Evolutionary conservation across 2,329 filamentous ascomycete genomes (phyloP), one percentile per base, ranked within the genome.

Genomic region (Cladosporium halotolerans): DNA sequence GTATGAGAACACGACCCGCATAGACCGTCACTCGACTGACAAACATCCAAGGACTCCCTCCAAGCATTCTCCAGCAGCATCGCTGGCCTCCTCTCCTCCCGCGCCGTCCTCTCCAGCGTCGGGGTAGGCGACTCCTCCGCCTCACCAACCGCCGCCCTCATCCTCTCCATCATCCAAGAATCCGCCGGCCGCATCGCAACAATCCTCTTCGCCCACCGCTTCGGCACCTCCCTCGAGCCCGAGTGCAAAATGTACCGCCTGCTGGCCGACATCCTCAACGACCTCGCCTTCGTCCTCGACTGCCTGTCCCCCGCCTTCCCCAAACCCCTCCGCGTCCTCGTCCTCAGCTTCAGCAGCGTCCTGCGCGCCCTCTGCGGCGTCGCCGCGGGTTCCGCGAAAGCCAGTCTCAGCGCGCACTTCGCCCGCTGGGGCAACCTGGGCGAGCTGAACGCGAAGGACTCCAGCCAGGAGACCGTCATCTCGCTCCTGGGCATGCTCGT

Each of bases 401-500:
- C 92, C 2, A 91, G 87, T 57, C 73, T 99, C 61, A 93, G 88
- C 66, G 87, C 89, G 9, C 93, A 99, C 71, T 97, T 99, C 75
- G 90, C 92, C 8, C 82, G 78, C 60, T 83, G 84, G 66, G 88
- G 89, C 36, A 97, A 96, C 68, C 73, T 97, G 42, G 92, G 89
- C 1, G 92, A 97, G 69, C 77, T 99, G 53, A 97, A 96, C 72
- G 91, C 92, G 53, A 85, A 96, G 79, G 92, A 97, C 68, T 90
- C 90, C 10, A 95, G 88, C 60, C 93, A 97, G 72, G 93, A 97
- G 72, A 97, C 92, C 0, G 83, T 96, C 16, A 88, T 99, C 53
- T 92, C 89, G 2, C 76, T 97, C 23, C 57, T 96, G 33, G 93
- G 93, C 2, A 90, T 97, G 81, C 77, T 96, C 74, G 82, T 80